Evolutionary conservation across 148 eudicot genomes (phyloP), one percentile per base, ranked within the genome.

Genomic region (Chenopodium quinoa): DNA sequence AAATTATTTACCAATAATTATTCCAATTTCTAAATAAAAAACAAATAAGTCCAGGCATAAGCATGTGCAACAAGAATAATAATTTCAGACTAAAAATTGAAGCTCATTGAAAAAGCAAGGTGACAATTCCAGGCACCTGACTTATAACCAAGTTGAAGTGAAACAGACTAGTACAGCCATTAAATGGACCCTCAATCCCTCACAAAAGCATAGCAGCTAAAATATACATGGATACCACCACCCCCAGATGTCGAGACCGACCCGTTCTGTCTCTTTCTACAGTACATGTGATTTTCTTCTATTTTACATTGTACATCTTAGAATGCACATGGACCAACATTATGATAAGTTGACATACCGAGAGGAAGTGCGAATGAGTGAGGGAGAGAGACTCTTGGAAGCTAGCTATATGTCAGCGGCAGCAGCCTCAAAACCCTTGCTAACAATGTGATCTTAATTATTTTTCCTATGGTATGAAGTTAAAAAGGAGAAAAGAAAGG

Each of bases 261-360:
- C 44, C 68, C 65, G 10, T 14, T 37, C 67, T 16, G 23, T 19
- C 46, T 37, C 68, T 34, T 75, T 52, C 74, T n/a, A 17, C 77
- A 14, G 20, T 83, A 34, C 82, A 83, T 67, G 79, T 67, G 79
- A 22, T 6, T 56, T 83, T 54, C 82, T 31, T 73, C 48, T 74
- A 66, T 67, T 70, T 65, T 79, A 69, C 77, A 79, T 83, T 54
- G 60, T 75, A 79, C 79, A 83, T 79, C 78, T 79, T 73, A 79
- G 23, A 63, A 71, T 63, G 31, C 66, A 78, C 81, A 77, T 71
- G 84, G 44, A 60, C 77, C 50, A 40, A 12, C 22, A 37, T 70
- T 40, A 76, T 25, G 48, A 82, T 56, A 58, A 58, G 71, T 75
- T 54, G 44, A 52, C 80, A 25, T 12, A 32, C 40, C 17, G 40